Base-by-base conservation (phyloP, 73 alveolate species). In the Paraurostyla sp. region DNA sequence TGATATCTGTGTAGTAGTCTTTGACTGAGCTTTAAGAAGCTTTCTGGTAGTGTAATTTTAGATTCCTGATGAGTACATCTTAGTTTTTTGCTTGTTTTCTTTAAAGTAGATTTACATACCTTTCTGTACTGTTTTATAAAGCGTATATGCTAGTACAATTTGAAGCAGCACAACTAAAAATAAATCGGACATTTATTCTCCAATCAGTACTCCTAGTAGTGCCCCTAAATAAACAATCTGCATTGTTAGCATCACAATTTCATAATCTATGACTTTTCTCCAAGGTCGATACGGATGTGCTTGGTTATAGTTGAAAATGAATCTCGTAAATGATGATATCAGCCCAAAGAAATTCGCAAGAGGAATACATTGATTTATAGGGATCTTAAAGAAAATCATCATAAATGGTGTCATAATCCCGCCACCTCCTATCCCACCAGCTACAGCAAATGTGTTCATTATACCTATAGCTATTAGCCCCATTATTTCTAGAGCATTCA, bases 381-480 rank as follows among this genome's bases (percentile, higher is more conserved):
- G 88, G 71, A 96, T 87, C 35, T 90, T 78, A 93, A 94, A 85
- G 57, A 96, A 82, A 83, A 92, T 83, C 93, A 94, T 89, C 60
- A 92, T 73, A 63, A 96, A 93, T 41, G 97, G 96, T 35, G 93
- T 90, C 80, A 96, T 87, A 60, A 96, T 87, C 46, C 94, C 94
- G 20, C 99, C 98, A 62, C 99, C 99, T 23, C 99, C 99, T 22
- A 96, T 80, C 0, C 99, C 99, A 13, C 97, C 97, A 15, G 99
- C 99, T 88, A 54, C 69, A 7, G 80, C 80, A 25, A 62, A 35
- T 50, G 29, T 62, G 29, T 62, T 62, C 80, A 62, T 62, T 20
- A 62, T 22, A 22, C 56, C 48, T 4, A 62, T 62, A 62, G 52
- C 56, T 13, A 62, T 4, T 22, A 62, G 20, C 4, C 80, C 80